These are phyloP conservation scores for Viridothelium virens DNA, from an alignment of 495 filamentous ascomycete genomes.

Conservation along the genomic window DNA sequence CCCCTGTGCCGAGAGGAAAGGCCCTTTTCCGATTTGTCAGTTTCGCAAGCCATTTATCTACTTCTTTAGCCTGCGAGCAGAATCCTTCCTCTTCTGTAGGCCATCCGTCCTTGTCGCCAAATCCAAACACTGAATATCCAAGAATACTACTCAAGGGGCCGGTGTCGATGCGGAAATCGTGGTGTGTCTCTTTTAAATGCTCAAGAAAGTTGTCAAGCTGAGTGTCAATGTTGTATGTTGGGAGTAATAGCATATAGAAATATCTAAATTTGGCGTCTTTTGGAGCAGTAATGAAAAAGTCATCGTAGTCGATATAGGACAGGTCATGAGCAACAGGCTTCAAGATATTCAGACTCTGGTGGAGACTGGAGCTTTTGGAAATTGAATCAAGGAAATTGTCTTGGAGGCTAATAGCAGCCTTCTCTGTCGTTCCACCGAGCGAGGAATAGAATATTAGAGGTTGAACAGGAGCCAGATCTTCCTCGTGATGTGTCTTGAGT, in stretches of 20 bases:
- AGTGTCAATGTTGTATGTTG: constrained; percentile 88
- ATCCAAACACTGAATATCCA: constrained; percentile 89
- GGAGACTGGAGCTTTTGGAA: constrained; percentile 8
- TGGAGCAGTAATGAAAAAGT: constrained; percentile 66
- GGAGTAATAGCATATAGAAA: constrained; percentile 76
- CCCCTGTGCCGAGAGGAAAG: constrained; percentile 80
- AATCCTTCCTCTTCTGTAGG: constrained; percentile 82
- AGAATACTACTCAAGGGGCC: constrained; percentile 65
- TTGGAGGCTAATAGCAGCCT: constrained; percentile 51
- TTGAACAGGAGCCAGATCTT: constrained; percentile 45
- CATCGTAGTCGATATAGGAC: constrained; percentile 79
- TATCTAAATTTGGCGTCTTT: constrained; percentile 45
- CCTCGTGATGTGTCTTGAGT: constrained; percentile 19
- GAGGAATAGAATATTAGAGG: constrained; percentile 82
- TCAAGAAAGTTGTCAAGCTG: constrained; percentile 72
- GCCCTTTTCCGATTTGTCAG: constrained; percentile 72
- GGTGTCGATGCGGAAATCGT: constrained; percentile 94
- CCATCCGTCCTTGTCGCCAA: constrained; percentile 88
- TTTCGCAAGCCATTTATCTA: constrained; percentile 93
- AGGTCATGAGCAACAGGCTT: constrained; percentile 66
- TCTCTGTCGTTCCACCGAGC: constrained; percentile 70
- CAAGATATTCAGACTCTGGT: constrained; percentile 28
- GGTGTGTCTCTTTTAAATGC: constrained; percentile 81
- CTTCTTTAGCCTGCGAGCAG: constrained; percentile 78
- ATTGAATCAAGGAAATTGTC: constrained; percentile 42